phyloP scores from a whole-genome alignment of 192 early-diverging fungal genomes.

The Coemansia sp. region DNA sequence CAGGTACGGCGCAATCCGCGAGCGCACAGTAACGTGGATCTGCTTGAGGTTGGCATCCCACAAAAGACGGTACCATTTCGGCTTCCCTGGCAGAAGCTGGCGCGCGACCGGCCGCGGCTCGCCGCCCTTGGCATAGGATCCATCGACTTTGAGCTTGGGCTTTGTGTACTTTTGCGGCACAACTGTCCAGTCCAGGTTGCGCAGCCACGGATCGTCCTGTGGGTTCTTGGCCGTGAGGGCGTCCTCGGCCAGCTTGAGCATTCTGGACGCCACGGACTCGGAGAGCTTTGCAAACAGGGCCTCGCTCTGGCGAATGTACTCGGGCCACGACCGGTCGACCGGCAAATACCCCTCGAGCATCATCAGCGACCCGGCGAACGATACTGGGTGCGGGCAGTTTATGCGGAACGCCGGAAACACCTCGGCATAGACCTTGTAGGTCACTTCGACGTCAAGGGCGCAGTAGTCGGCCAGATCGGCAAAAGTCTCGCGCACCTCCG shows the following conservation, averaged over 20 bases:
- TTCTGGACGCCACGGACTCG: slow-evolving; percentile 38
- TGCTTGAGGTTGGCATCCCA: slow-evolving; percentile 55
- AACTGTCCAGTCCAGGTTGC: slow-evolving; percentile 68
- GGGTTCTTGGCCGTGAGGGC: slow-evolving; percentile 30
- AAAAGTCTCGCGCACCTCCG: slow-evolving; percentile 61
- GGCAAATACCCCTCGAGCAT: slow-evolving; percentile 86
- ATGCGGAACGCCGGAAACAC: slow-evolving; percentile 64
- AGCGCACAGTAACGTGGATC: slow-evolving; percentile 64
- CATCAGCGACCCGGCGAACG: slow-evolving; percentile 83
- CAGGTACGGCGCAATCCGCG: slow-evolving; percentile 72
- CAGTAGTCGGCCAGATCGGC: slow-evolving; percentile 72
- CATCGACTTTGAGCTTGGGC: slow-evolving; percentile 23
- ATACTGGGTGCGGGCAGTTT: slow-evolving; percentile 91
- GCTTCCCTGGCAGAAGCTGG: slow-evolving; percentile 53
- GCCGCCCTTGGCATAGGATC: slow-evolving; percentile 37
- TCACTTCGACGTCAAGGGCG: slow-evolving; percentile 77
- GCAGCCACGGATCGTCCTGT: slow-evolving; percentile 72
- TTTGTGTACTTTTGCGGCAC: slow-evolving; percentile 48
- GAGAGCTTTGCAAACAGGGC: slow-evolving; percentile 50
- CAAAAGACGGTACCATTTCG: slow-evolving; percentile 78
- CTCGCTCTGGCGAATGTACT: slow-evolving; percentile 60
- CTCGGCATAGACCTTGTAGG: slow-evolving; percentile 62
- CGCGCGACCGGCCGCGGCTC: slow-evolving; percentile 40
- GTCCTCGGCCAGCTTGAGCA: slow-evolving; percentile 46
- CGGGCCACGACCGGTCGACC: slow-evolving; percentile 71